Percentiles rank a stretch among this genome's conserved stretches.
phyloP scores from a whole-genome alignment of 2,329 filamentous ascomycete genomes.

The Trichoderma atroviride region DNA sequence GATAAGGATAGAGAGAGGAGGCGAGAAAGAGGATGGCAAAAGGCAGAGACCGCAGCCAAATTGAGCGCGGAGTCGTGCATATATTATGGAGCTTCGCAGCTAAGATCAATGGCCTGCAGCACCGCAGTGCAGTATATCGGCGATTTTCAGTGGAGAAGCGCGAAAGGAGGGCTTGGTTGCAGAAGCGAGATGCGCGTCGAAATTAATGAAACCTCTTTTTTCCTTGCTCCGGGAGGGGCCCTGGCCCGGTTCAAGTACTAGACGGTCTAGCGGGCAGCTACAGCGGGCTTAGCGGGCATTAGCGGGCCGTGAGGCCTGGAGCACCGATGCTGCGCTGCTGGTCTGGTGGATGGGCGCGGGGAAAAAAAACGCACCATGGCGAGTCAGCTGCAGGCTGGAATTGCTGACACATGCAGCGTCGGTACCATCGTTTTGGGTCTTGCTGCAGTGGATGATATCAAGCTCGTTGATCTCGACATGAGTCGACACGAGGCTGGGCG shows the following conservation, averaged over 20 bases:
- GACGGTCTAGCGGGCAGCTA: neutral
- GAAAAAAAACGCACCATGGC: neutral
- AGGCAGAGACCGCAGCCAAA: neutral
- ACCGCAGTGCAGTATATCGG: neutral
- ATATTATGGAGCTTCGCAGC: neutral
- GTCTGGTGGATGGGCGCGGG: slow-evolving; percentile 3
- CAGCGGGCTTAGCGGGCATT: neutral
- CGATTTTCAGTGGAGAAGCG: slow-evolving; percentile 2
- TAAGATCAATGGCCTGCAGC: neutral
- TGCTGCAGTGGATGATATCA: neutral
- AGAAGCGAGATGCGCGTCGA: slow-evolving; percentile 17
- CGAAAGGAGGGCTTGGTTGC: neutral
- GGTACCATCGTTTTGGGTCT: neutral
- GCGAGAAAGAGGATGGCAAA: slow-evolving; percentile 26
- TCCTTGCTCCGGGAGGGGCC: neutral
- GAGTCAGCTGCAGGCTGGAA: neutral
- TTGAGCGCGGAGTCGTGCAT: neutral
- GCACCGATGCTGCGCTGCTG: neutral
- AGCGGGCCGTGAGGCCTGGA: neutral
- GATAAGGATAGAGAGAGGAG: slow-evolving; percentile 16
- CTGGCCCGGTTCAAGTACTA: slow-evolving; percentile 19
- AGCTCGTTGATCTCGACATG: neutral
- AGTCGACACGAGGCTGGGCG: neutral
- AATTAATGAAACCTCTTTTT: slow-evolving; percentile 11
- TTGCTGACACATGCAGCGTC: neutral